phyloP scores from a whole-genome alignment of 495 filamentous ascomycete genomes.

The Tuber borchii region DNA sequence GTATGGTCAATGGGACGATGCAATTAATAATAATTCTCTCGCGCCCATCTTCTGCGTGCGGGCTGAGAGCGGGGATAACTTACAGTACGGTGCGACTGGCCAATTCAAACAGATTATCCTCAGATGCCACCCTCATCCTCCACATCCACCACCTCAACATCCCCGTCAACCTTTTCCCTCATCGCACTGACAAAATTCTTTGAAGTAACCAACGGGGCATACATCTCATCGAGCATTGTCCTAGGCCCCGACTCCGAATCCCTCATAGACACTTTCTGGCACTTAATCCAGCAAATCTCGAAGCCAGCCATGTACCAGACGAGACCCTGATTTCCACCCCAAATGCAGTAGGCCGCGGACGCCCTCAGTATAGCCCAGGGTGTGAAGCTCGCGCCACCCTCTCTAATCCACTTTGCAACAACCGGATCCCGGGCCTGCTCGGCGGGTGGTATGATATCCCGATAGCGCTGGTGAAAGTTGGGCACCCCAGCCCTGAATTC shows the following conservation, averaged over 20 bases:
- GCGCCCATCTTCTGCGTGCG: not conserved
- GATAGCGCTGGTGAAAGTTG: conserved; percentile 45
- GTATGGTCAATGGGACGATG: not conserved
- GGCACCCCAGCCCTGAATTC: conserved; percentile 33
- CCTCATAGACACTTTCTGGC: conserved; percentile 29
- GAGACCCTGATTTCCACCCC: conserved; percentile 45
- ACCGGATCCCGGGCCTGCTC: conserved; percentile 41
- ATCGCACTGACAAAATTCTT: not conserved
- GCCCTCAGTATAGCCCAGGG: conserved; percentile 58
- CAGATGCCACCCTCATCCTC: not conserved
- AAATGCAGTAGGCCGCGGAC: conserved; percentile 52
- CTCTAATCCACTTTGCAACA: conserved; percentile 47
- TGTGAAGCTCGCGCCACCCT: conserved; percentile 45
- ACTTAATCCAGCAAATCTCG: conserved; percentile 60
- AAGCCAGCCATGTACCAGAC: conserved; percentile 60
- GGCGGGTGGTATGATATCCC: conserved; percentile 44
- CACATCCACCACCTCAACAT: not conserved
- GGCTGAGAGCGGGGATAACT: not conserved
- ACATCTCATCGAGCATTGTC: conserved; percentile 25
- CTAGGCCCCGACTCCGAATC: conserved; percentile 14
- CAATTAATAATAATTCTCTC: conserved; percentile 3
- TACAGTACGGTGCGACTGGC: not conserved
- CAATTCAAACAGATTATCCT: not conserved
- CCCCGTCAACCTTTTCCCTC: not conserved
- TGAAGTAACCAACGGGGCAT: conserved; percentile 15